Evolutionary conservation across 2,329 filamentous ascomycete species (phyloP), one percentile per base, ranked within the genome.

Genomic region (Fusarium sp.): DNA sequence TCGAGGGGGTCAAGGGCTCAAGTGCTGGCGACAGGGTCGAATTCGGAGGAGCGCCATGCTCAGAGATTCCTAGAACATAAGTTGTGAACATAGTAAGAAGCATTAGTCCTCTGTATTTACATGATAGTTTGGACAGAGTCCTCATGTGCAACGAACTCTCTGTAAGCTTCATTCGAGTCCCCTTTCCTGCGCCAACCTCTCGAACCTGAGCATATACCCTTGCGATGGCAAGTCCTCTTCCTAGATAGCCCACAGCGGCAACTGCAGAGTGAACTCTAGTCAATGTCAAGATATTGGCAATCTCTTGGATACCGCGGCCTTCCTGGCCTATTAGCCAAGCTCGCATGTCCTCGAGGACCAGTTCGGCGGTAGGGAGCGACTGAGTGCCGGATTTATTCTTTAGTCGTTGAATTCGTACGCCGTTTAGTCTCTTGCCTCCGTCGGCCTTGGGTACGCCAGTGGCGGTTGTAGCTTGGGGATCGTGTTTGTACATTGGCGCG

Each of bases 341-440:
- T 4, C 90, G 85, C 83, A 88, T 88, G n/a, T 82, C 84, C 18
- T 84, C 81, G 5, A 92, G 83, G 64, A 91, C 90, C 1, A 94
- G 84, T 77, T 94, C 91, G 0, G 91, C 92, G 0, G 92, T 94
- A 0, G 92, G 91, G 0, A 94, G 81, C 1, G 89, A 84, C 48
- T 87, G 87, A 0, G 91, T 94, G 27, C 91, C 92, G 5, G 92
- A 84, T 74, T 94, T 94, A 77, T 88, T 87, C 80, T 94, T 94
- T 18, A 94, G 81, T 0, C 91, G 85, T 61, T 90, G 87, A 67
- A 93, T 91, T 11, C 83, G 83, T 11, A 94, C 83, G 4, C 91
- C 91, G 74, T 94, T 94, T 13, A 90, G 82, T 55, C 87, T 84
- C 4, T 82, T 58, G 62, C 79, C 58, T 62, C 79, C 79, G 13